A percentile compares a stretch with the other conserved stretches of the same genome.
These are phyloP conservation scores for Dendrobium nobile DNA, from an alignment of 106 monocot genomes.

Conservation along the genomic window DNA sequence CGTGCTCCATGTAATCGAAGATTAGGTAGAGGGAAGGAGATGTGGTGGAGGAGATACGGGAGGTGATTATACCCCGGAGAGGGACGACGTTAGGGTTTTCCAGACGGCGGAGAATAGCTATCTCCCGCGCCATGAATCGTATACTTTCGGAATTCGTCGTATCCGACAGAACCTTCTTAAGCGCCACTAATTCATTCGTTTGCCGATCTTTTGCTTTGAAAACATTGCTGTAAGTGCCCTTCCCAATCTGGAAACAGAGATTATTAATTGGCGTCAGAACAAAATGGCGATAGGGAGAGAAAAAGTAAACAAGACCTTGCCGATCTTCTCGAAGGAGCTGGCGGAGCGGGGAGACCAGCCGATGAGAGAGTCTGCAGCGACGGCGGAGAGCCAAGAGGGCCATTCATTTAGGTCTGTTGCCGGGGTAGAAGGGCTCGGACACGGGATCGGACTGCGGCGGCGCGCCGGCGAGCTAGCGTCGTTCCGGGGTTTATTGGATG, in stretches of 20 bases:
- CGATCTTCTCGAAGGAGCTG: conserved; percentile 3
- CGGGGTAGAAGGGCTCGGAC: background rate
- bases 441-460: background rate
- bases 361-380: background rate
- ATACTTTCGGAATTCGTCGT: conserved; percentile 34
- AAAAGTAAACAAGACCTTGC: background rate
- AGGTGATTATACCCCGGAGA: conserved; percentile 46
- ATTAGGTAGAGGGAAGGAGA: conserved; percentile 46
- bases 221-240: conserved; percentile 92
- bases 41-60: conserved; percentile 33
- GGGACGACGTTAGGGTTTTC: conserved; percentile 48
- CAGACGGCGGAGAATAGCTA: conserved; percentile 43
- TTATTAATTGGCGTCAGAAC: background rate
- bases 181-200: conserved; percentile 52
- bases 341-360: background rate
- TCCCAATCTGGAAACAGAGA: conserved; percentile 45
- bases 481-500: too few relatives aligned
- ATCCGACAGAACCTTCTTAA: conserved; percentile 85
- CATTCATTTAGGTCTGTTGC: background rate
- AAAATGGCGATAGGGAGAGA: background rate
- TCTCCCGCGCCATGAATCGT: conserved; percentile 58
- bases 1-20: conserved; percentile 69
- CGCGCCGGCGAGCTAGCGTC: too few relatives aligned
- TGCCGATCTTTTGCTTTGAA: conserved; percentile 72
- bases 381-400: conserved; percentile 2